phyloP scores from a whole-genome alignment of 1,139 yeast species.

The Hyphopichia khmerensis region DNA sequence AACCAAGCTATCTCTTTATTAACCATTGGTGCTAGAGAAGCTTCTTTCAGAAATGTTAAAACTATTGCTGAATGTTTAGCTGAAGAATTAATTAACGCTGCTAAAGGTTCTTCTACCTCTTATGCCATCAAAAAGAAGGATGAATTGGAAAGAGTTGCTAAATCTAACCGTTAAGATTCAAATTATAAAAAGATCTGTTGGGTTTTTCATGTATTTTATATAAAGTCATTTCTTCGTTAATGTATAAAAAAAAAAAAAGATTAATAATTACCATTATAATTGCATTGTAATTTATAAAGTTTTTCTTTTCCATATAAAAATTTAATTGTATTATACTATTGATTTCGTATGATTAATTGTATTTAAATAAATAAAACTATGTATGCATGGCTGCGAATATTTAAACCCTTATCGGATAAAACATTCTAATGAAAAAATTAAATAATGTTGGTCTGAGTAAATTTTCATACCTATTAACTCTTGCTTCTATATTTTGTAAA shows the following conservation, averaged over 20 bases:
- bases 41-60: slow-evolving; percentile 99
- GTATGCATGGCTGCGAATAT: no score
- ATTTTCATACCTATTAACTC: slow-evolving; percentile 19
- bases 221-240: slow-evolving; percentile 15
- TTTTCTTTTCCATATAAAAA: no score
- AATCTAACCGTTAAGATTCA: slow-evolving; percentile 99
- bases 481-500: slow-evolving; percentile 14
- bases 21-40: slow-evolving; percentile 99
- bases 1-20: slow-evolving; percentile 98
- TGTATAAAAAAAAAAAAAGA: slow-evolving; percentile 18
- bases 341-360: no score
- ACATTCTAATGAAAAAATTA: slow-evolving; percentile 16
- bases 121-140: slow-evolving; percentile 99
- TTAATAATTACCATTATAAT: background rate
- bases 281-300: background rate
- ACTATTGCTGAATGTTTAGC: slow-evolving; percentile 99
- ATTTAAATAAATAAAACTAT: no score
- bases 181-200: slow-evolving; percentile 4
- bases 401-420: slow-evolving; percentile 25
- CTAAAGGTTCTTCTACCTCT: slow-evolving; percentile 99
- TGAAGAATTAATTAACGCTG: slow-evolving; percentile 99
- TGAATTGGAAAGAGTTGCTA: slow-evolving; percentile 99
- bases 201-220: slow-evolving; percentile 19
- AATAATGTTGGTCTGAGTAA: slow-evolving; percentile 11
- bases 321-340: no score